phyloP scores from a whole-genome alignment of 2,329 filamentous ascomycete genomes.

The Colletotrichum sp. region DNA sequence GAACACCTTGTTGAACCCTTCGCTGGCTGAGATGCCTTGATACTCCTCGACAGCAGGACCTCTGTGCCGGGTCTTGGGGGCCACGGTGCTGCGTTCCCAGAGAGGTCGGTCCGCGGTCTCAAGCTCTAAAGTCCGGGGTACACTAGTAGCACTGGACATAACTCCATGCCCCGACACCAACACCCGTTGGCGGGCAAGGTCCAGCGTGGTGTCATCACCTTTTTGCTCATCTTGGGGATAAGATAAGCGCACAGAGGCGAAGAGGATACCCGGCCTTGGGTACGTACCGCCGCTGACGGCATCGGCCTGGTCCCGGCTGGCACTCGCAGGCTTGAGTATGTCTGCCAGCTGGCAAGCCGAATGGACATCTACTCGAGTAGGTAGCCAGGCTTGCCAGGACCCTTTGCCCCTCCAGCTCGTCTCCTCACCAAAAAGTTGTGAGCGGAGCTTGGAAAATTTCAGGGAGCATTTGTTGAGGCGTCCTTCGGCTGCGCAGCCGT shows the following conservation, averaged over 20 bases:
- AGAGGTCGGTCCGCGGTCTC: neutral
- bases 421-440: constrained; percentile 13
- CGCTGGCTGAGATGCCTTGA: neutral
- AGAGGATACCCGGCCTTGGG: neutral
- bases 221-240: neutral
- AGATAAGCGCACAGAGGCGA: neutral
- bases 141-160: neutral
- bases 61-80: neutral
- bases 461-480: constrained; percentile 16
- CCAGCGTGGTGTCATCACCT: neutral
- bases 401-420: neutral
- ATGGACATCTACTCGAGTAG: neutral
- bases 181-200: neutral
- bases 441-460: constrained; percentile 8
- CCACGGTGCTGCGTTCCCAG: neutral
- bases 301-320: neutral
- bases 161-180: neutral
- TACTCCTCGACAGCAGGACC: neutral
- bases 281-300: neutral
- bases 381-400: neutral
- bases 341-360: neutral
- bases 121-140: constrained; percentile 19
- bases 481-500: neutral
- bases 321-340: rapidly evolving
- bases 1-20: neutral